Percentiles rank a stretch among this genome's conserved stretches.
These are phyloP conservation scores for Fusarium aywerte DNA, from an alignment of 2,329 filamentous ascomycete species.

Conservation along the genomic window DNA sequence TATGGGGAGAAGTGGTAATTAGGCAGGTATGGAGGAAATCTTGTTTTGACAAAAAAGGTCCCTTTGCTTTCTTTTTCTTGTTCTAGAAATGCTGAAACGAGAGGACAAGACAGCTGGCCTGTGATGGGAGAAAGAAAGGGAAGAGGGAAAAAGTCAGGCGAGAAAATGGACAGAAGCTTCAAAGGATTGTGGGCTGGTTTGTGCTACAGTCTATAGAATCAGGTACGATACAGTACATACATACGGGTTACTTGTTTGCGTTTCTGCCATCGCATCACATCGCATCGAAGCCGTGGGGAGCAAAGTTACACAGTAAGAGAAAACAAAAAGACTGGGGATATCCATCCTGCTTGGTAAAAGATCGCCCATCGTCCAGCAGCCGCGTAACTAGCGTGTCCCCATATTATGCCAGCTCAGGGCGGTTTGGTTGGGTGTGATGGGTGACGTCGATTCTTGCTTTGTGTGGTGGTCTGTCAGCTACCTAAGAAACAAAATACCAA, in stretches of 20 bases:
- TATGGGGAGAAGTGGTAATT: not conserved
- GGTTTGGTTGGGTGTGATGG: conserved; percentile 18
- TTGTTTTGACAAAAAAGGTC: not conserved
- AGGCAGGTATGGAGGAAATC: not conserved
- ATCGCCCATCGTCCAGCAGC: conserved; percentile 26
- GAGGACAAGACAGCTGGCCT: conserved; percentile 20
- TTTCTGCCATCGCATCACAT: not conserved
- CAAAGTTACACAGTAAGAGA: conserved; percentile 13
- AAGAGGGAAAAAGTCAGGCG: conserved; percentile 9
- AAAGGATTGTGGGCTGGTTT: not conserved
- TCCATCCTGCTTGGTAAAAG: conserved; percentile 26
- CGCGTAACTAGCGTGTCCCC: conserved; percentile 33
- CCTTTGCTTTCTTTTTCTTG: not conserved
- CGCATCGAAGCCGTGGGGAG: not conserved
- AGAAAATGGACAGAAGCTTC: conserved; percentile 4
- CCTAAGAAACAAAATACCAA: not conserved
- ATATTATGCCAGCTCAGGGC: conserved; percentile 4
- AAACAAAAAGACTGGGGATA: conserved; percentile 7
- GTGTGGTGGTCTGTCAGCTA: conserved; percentile 4
- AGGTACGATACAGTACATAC: not conserved
- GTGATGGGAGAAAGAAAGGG: not conserved
- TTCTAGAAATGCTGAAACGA: conserved; percentile 11
- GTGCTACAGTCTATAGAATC: conserved; percentile 2
- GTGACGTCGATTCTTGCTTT: conserved; percentile 30
- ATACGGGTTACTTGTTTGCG: not conserved